Conservation (phyloP, 2,329 filamentous ascomycete genomes). For the Coniochaeta prunicola region DNA sequence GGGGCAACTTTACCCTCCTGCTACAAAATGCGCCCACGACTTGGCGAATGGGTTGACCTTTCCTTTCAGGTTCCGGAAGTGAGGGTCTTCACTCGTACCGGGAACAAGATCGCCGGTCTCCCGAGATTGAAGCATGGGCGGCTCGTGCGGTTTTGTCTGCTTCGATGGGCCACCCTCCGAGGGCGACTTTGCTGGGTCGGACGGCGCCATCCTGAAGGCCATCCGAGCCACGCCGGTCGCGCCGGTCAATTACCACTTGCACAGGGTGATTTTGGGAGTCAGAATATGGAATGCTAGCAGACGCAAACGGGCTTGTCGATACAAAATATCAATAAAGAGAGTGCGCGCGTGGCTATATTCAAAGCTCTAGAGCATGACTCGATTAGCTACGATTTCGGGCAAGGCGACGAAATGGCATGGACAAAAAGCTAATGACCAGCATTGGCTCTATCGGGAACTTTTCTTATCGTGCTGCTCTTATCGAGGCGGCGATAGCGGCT, state of each 20-base stretch:
- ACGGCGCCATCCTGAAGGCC: constrained; percentile 1
- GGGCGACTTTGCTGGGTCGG: neutral
- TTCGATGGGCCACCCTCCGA: constrained; percentile 1
- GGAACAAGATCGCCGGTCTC: constrained; percentile 53
- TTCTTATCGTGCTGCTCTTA: neutral
- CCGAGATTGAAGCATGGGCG: constrained; percentile 46
- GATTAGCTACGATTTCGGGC: neutral
- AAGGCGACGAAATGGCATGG: neutral
- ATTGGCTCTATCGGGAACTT: neutral
- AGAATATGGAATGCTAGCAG: neutral
- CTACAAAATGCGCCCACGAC: constrained; percentile 88
- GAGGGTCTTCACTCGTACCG: constrained; percentile 10
- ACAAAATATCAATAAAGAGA: neutral
- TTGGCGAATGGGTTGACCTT: constrained; percentile 53
- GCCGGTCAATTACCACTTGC: neutral
- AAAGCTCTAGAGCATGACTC: neutral
- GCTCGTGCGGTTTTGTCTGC: constrained; percentile 5
- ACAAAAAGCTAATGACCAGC: neutral
- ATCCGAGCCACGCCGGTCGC: constrained; percentile 1
- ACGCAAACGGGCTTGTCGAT: neutral
- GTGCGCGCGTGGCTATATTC: neutral
- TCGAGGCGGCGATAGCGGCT: neutral
- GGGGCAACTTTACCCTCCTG: constrained; percentile 65
- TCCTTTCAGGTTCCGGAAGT: constrained; percentile 16
- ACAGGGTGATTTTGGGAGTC: neutral